Percentiles rank a stretch among this genome's conserved stretches.
Conservation (phyloP, 2,329 filamentous ascomycete genomes). For the Ceratocystis eucalypticola region DNA sequence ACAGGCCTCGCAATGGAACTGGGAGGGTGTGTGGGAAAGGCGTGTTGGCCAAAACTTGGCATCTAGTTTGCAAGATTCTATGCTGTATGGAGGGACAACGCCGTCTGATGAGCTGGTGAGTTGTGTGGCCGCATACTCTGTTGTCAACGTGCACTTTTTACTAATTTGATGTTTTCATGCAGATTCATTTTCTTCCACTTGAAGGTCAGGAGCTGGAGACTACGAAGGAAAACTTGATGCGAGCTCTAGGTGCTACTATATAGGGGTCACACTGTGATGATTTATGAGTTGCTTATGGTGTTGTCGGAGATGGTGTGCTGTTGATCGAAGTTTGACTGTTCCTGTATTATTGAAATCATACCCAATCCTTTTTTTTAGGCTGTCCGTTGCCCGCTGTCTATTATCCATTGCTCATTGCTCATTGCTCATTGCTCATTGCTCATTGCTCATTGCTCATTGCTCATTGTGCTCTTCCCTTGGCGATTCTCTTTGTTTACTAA, state of each 20-base stretch:
- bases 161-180: conserved; percentile 12
- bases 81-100: conserved; percentile 56
- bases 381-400: background rate
- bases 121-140: conserved; percentile 18
- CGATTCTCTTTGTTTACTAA: conserved; percentile 19
- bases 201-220: conserved; percentile 45
- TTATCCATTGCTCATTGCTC: too few species aligned
- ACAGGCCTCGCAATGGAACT: conserved; percentile 81
- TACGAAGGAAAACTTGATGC: conserved; percentile 44
- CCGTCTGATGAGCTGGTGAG: conserved; percentile 58
- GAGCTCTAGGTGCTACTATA: conserved; percentile 27
- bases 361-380: conserved; percentile 3
- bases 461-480: background rate
- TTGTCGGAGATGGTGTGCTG: conserved; percentile 6
- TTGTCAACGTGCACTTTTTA: conserved; percentile 19
- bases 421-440: too few species aligned
- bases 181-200: conserved; percentile 56
- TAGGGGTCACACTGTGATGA: background rate
- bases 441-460: too few species aligned
- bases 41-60: conserved; percentile 68
- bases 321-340: conserved; percentile 18
- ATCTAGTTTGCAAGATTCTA: conserved; percentile 62
- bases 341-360: conserved; percentile 16
- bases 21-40: conserved; percentile 94
- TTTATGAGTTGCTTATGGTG: conserved; percentile 24